Base-by-base conservation (phyloP, 176 grass and related monocot species). In the Oryza meyeriana region DNA sequence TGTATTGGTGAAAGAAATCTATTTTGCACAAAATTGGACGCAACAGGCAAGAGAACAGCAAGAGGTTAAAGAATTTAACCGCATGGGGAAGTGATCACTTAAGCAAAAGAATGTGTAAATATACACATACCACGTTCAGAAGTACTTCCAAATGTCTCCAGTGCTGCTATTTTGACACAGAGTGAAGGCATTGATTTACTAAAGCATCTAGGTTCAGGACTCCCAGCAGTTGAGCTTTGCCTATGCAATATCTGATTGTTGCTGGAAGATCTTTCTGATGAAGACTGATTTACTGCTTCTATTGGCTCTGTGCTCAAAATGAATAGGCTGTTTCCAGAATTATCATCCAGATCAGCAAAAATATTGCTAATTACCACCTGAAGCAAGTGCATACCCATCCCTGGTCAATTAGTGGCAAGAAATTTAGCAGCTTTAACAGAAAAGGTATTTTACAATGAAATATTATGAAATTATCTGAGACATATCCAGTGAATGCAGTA, bases 111-210 rank as follows among this genome's bases (percentile, higher is more conserved):
- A 70, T 79, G 13, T 47, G 5, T 13, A 47, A 13, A 16, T 16
- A 17, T 48, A 20, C 22, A 12, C 81, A 77, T 94, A 94, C 92
- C 76, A 83, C 31, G 77, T 62, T 88, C 29, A 94, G 44, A 71
- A 94, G 88, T 78, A 78, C 55, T 84, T 79, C 88, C 88, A 66
- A 94, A 55, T 59, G 88, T 64, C 52, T 85, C 79, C 32, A 94
- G 75, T 22, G 88, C 88, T 68, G 86, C 92, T 75, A 84, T 91
- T 68, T 91, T 89, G 58, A 91, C 80, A 85, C 35, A 76, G 55
- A 89, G 79, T 12, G 82, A 65, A 64, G 58, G 34, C 28, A 27
- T 33, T 34, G 47, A 64, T 71, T 84, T 90, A 52, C 38, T 76
- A 33, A 6, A 12, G 80, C 76, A 25, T 13, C 22, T 34, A 78